These are phyloP conservation scores for Hymenoscyphus scutula DNA, from an alignment of 2,329 filamentous ascomycete genomes.

Conservation along the genomic window DNA sequence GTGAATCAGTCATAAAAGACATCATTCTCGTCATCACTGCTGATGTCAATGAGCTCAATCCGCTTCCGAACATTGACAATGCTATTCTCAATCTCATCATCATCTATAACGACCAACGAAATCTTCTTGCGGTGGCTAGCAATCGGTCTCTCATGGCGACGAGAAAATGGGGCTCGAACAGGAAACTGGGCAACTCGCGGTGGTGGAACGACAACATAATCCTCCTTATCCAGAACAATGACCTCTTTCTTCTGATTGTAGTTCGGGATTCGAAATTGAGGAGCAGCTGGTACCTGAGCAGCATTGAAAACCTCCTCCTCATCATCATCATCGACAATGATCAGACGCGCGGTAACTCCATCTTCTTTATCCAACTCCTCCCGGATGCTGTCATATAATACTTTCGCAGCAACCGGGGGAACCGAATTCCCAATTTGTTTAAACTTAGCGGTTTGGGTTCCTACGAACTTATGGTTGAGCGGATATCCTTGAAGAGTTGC, in stretches of 20 bases:
- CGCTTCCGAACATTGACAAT: no score
- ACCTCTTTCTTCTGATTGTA: background rate
- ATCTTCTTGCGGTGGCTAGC: no score
- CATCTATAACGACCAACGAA: background rate
- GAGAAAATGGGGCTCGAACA: background rate
- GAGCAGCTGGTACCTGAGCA: background rate
- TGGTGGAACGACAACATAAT: no score
- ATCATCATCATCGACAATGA: background rate
- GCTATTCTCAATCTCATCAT: no score
- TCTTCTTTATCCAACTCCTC: constrained; percentile 2
- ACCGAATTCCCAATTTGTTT: constrained; percentile 76
- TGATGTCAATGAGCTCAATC: no score
- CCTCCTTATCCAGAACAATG: background rate
- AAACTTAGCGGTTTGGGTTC: constrained; percentile 44
- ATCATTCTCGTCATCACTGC: no score
- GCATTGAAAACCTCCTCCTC: background rate
- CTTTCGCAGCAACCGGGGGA: constrained; percentile 55
- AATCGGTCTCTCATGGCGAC: background rate
- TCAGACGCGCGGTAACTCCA: background rate
- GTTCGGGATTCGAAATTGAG: background rate
- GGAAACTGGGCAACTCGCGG: background rate
- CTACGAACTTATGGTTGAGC: constrained; percentile 52
- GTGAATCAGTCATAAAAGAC: no score
- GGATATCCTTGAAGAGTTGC: constrained; percentile 71
- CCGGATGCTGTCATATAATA: constrained; percentile 31